phyloP scores from a whole-genome alignment of 345 rosid species.

The Euclidium syriacum region DNA sequence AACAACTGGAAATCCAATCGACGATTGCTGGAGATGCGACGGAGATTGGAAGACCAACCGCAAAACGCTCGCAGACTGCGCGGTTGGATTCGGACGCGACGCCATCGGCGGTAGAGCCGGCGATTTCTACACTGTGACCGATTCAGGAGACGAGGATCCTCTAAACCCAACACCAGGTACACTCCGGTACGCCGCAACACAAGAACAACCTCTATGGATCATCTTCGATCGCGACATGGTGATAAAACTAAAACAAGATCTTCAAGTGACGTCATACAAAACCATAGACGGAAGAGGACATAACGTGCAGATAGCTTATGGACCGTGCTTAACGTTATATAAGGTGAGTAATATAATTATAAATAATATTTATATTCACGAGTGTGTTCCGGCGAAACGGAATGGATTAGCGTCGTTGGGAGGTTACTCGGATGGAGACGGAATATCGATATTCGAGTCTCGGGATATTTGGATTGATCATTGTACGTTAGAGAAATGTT shows the following conservation, averaged over 20 bases:
- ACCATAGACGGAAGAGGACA: constrained; percentile 67
- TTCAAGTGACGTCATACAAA: constrained; percentile 48
- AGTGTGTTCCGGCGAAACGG: constrained; percentile 41
- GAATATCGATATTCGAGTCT: constrained; percentile 49
- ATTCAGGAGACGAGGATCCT: constrained; percentile 34
- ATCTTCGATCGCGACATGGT: constrained; percentile 60
- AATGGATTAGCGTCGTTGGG: constrained; percentile 15
- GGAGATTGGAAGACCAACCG: constrained; percentile 53
- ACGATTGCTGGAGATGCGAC: constrained; percentile 71
- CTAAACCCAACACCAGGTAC: constrained; percentile 45
- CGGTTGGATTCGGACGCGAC: constrained; percentile 61
- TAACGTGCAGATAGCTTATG: constrained; percentile 45
- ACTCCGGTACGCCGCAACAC: constrained; percentile 48
- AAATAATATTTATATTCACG: constrained; percentile 54
- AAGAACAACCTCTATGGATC: constrained; percentile 61
- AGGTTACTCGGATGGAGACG: constrained; percentile 61
- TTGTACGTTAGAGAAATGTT: constrained; percentile 52
- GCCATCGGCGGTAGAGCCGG: constrained; percentile 61
- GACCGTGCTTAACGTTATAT: constrained; percentile 54
- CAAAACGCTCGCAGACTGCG: constrained; percentile 50
- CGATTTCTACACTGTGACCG: constrained; percentile 38
- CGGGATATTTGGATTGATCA: constrained; percentile 66
- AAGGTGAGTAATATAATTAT: constrained; percentile 55
- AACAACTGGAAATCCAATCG: constrained; percentile 54
- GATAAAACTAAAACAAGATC: constrained; percentile 46